A percentile compares a stretch with the other conserved stretches of the same genome.
Evolutionary conservation across 441 rosid genomes (phyloP).

Genomic region (Capsella rubella): DNA sequence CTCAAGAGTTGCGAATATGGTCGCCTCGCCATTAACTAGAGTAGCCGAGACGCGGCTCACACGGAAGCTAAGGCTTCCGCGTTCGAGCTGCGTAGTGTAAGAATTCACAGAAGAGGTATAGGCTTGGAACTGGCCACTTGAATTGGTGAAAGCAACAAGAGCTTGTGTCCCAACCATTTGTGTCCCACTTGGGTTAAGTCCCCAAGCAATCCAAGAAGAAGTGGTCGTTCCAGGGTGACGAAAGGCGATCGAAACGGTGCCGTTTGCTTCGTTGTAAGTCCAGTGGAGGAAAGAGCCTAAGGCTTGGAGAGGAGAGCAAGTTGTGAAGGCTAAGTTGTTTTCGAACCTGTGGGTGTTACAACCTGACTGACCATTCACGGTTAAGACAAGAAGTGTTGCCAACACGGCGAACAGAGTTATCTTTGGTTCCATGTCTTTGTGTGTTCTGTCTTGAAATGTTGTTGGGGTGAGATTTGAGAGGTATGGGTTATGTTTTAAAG

Average conservation of each 20-base stretch:
- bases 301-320: conserved; percentile 56
- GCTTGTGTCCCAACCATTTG: conserved; percentile 63
- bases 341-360: conserved; percentile 53
- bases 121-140: conserved; percentile 45
- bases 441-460: conserved; percentile 27
- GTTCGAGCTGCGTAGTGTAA: not conserved
- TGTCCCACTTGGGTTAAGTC: conserved; percentile 59
- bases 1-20: conserved; percentile 68
- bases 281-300: conserved; percentile 72
- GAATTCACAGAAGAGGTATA: conserved; percentile 45
- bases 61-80: conserved; percentile 48
- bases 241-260: conserved; percentile 63
- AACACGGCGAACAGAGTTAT: conserved; percentile 23
- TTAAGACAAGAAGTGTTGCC: conserved; percentile 27
- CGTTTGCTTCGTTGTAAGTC: conserved; percentile 50
- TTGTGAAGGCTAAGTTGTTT: conserved; percentile 39
- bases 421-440: conserved; percentile 37
- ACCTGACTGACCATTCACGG: conserved; percentile 33
- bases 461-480: conserved; percentile 10
- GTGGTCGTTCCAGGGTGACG: conserved; percentile 57
- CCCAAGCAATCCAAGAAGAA: conserved; percentile 70
- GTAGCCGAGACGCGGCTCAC: conserved; percentile 51
- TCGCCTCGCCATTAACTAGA: conserved; percentile 40
- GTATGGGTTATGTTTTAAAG: not conserved
- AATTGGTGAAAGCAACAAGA: conserved; percentile 59